These are phyloP conservation scores for Pseudogymnoascus sp. DNA, from an alignment of 2,329 filamentous ascomycete species.

Conservation along the genomic window DNA sequence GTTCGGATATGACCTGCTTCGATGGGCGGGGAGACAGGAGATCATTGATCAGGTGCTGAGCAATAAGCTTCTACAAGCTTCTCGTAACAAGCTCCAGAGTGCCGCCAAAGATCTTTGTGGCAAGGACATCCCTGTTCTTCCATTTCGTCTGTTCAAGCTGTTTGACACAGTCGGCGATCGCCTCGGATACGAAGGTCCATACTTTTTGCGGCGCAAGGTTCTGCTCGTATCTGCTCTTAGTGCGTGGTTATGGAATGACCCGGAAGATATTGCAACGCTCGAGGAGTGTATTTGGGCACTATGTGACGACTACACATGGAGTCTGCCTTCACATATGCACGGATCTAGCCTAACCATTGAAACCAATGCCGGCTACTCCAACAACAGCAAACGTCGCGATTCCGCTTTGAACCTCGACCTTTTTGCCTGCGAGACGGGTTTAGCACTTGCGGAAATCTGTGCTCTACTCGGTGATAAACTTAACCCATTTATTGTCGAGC, in stretches of 20 bases:
- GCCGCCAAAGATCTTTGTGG: neutral
- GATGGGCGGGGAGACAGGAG: neutral
- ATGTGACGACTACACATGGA: constrained; percentile 5
- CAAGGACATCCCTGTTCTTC: neutral
- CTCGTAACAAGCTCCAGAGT: neutral
- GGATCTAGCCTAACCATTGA: neutral
- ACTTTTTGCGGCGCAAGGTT: neutral
- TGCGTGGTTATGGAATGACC: neutral
- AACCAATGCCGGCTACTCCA: neutral
- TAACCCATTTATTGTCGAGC: neutral
- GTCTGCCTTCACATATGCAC: neutral
- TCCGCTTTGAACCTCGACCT: constrained; percentile 1
- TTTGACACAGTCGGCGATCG: neutral
- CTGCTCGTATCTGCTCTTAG: neutral
- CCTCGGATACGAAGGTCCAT: neutral
- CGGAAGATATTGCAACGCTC: neutral
- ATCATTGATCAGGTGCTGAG: neutral
- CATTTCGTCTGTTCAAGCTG: neutral
- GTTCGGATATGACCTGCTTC: neutral
- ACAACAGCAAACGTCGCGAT: neutral
- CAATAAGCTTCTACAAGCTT: neutral
- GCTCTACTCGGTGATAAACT: neutral
- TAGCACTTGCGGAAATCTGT: neutral
- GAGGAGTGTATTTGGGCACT: neutral
- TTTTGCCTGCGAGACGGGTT: neutral